Conservation (phyloP, 1,139 yeast genomes). For the Candida glucosophila region DNA sequence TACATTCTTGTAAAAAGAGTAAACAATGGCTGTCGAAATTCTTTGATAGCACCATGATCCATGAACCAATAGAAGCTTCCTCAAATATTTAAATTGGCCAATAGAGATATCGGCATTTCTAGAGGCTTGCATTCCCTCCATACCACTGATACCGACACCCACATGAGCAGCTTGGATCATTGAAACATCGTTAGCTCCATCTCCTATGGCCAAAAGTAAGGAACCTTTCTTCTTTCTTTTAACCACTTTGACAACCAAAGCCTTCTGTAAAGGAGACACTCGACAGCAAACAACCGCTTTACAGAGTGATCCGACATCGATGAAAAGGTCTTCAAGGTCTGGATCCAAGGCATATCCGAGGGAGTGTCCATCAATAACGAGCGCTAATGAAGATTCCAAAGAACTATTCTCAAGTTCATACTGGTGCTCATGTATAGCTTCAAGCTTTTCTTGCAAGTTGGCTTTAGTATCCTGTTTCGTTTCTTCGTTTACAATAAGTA, state of each 20-base stretch:
- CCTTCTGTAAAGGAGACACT: constrained; percentile 96
- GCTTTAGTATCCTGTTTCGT: constrained; percentile 62
- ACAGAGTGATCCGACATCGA: constrained; percentile 78
- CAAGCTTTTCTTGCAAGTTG: constrained; percentile 67
- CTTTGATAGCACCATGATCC: constrained; percentile 98
- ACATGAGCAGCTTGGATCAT: constrained; percentile 98
- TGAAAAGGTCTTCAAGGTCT: constrained; percentile 68
- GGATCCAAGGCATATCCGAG: constrained; percentile 76
- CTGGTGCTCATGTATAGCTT: constrained; percentile 65
- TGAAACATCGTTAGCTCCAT: constrained; percentile 97
- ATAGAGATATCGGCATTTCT: constrained; percentile 95
- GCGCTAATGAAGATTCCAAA: constrained; percentile 68
- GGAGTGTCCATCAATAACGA: constrained; percentile 91
- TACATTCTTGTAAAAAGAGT: constrained; percentile 92
- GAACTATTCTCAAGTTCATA: constrained; percentile 47
- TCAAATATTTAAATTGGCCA: constrained; percentile 86
- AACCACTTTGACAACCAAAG: constrained; percentile 88
- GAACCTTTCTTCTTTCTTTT: constrained; percentile 48
- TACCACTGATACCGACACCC: constrained; percentile 98
- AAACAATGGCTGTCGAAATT: constrained; percentile 82
- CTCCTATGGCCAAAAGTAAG: constrained; percentile 88
- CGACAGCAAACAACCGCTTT: constrained; percentile 93
- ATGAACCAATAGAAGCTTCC: constrained; percentile 79
- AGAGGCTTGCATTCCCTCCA: constrained; percentile 99
- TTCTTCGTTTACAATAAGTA: constrained; percentile 83